Percentiles rank a stretch among this genome's conserved stretches.
Evolutionary conservation across 2,329 filamentous ascomycete genomes (phyloP).

Genomic region (Lasiodiplodia citricola): DNA sequence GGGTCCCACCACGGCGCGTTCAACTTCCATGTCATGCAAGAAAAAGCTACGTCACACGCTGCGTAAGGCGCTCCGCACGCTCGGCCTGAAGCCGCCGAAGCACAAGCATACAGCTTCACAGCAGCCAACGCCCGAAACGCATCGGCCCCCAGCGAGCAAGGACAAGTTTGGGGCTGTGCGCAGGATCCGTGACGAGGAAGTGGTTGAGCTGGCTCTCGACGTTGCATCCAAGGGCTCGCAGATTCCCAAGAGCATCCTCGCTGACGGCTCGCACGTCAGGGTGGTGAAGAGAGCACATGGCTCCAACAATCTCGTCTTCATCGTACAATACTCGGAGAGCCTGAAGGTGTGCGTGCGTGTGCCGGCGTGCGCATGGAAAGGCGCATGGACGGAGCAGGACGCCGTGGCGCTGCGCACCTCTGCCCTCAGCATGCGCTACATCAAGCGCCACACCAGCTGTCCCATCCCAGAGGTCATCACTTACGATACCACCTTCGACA

Average conservation of each 20-base stretch:
- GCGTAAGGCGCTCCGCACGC: background rate
- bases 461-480: conserved; percentile 6
- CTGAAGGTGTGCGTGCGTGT: conserved; percentile 14
- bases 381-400: conserved; percentile 10
- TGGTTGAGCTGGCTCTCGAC: conserved; percentile 17
- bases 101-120: background rate
- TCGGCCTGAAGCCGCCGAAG: background rate
- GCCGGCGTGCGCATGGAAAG: conserved; percentile 8
- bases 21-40: background rate
- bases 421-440: conserved; percentile 19
- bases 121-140: background rate
- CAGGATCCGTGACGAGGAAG: background rate
- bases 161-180: background rate
- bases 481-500: conserved; percentile 19
- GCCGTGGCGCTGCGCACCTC: background rate
- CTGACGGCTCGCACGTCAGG: conserved; percentile 1
- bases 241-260: background rate
- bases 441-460: conserved; percentile 11
- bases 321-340: conserved; percentile 7
- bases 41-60: background rate
- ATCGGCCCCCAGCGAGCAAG: background rate
- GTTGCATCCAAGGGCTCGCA: background rate
- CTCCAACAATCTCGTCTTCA: conserved; percentile 9
- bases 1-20: background rate
- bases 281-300: conserved; percentile 5